Evolutionary conservation across 441 rosid species (phyloP).

Genomic region (Breynia disticha): DNA sequence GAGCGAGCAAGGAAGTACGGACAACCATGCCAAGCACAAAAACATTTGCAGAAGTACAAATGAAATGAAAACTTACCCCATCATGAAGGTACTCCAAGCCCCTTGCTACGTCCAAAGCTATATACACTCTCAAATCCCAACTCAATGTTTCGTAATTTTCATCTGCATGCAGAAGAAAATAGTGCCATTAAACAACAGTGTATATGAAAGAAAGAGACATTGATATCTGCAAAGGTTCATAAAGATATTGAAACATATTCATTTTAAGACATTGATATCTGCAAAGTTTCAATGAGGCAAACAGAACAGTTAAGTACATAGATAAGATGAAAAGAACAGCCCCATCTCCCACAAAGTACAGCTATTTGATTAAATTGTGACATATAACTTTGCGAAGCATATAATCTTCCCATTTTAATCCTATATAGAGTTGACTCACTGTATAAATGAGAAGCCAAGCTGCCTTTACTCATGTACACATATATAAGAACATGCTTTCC

Average conservation of each 20-base stretch:
- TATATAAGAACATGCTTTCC: constrained; percentile 87
- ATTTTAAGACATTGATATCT: too few species aligned
- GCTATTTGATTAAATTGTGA: too few species aligned
- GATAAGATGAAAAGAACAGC: too few species aligned
- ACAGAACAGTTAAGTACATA: too few species aligned
- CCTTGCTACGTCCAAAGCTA: constrained; percentile 86
- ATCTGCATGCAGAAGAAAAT: constrained; percentile 31
- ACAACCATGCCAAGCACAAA: background rate
- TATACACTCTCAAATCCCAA: constrained; percentile 83
- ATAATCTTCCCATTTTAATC: too few species aligned
- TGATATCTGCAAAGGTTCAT: too few species aligned
- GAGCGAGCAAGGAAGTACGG: background rate
- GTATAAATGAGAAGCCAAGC: constrained; percentile 91
- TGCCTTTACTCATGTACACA: constrained; percentile 95
- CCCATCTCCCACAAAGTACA: too few species aligned
- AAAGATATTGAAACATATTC: too few species aligned
- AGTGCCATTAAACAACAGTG: background rate
- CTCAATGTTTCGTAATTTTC: constrained; percentile 44
- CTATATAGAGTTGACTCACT: constrained; percentile 31
- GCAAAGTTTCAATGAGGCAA: too few species aligned
- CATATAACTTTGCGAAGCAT: too few species aligned
- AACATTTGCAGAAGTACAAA: background rate
- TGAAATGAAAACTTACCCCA: constrained; percentile 51
- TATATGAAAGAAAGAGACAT: background rate
- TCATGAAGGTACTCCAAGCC: constrained; percentile 98